Conservation (phyloP, 805 yeast species). For the Candida ulmi region DNA sequence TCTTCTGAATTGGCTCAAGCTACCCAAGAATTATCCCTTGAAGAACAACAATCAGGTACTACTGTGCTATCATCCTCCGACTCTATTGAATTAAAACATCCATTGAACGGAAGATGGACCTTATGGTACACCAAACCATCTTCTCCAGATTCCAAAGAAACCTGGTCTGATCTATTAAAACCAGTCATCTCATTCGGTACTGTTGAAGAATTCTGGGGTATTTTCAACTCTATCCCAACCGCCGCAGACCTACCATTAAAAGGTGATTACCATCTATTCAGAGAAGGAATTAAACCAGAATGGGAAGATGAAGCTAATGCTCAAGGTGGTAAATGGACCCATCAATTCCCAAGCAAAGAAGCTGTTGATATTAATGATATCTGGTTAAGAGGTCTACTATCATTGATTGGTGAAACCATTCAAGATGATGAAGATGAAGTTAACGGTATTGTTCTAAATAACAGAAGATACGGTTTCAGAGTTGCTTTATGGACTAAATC, state of each 20-base stretch:
- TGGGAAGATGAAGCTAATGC: conserved; percentile 93
- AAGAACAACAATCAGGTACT: conserved; percentile 13
- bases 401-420: conserved; percentile 92
- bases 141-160: conserved; percentile 54
- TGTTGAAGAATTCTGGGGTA: conserved; percentile 99
- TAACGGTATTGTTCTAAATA: conserved; percentile 88
- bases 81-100: conserved; percentile 50
- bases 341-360: conserved; percentile 59
- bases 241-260: conserved; percentile 86
- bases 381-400: conserved; percentile 86
- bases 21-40: conserved; percentile 20
- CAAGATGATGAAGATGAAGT: conserved; percentile 77
- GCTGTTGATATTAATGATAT: conserved; percentile 70
- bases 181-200: conserved; percentile 88
- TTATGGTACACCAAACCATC: conserved; percentile 97
- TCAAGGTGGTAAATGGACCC: conserved; percentile 93
- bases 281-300: conserved; percentile 92
- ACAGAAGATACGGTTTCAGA: conserved; percentile 76
- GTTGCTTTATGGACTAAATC: conserved; percentile 93
- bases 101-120: conserved; percentile 88
- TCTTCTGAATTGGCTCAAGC: conserved; percentile 24
- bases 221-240: conserved; percentile 86
- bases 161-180: conserved; percentile 89
- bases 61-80: conserved; percentile 26
- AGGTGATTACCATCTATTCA: conserved; percentile 93